These are phyloP conservation scores for Gautieria morchelliformis DNA, from an alignment of 768 basidiomycete genomes.

Conservation along the genomic window DNA sequence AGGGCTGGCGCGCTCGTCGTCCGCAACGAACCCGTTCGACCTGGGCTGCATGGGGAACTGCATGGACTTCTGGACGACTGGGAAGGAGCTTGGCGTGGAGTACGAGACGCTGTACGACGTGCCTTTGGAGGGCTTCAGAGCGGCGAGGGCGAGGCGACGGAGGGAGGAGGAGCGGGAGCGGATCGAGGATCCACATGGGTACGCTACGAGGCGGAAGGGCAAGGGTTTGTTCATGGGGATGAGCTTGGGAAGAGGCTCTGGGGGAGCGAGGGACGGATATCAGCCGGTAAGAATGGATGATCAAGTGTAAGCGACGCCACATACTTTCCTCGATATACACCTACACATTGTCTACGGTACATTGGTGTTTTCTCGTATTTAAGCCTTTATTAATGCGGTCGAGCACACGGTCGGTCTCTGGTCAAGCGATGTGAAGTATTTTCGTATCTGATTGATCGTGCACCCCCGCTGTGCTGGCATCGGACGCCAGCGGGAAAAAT, in stretches of 20 bases:
- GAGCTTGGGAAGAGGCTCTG: constrained; percentile 19
- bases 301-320: constrained; percentile 6
- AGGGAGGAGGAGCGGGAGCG: constrained; percentile 49
- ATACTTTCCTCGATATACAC: neutral
- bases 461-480: too few species aligned
- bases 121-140: constrained; percentile 73
- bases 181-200: constrained; percentile 40
- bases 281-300: constrained; percentile 44
- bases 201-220: constrained; percentile 27
- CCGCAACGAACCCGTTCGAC: constrained; percentile 88
- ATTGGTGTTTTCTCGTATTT: too few species aligned
- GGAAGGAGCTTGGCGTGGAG: constrained; percentile 78
- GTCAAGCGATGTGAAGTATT: too few species aligned
- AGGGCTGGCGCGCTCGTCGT: constrained; percentile 69
- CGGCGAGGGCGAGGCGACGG: constrained; percentile 54
- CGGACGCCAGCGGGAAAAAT: too few species aligned
- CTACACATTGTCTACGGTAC: too few species aligned
- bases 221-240: constrained; percentile 27
- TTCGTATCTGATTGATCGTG: too few species aligned
- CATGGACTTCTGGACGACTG: constrained; percentile 89
- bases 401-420: too few species aligned
- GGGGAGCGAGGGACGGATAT: constrained; percentile 42
- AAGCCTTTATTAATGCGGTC: too few species aligned
- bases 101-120: constrained; percentile 88
- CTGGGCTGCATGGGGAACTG: constrained; percentile 70